Base-by-base conservation (phyloP, 371 early-diverging fungal genomes). In the Lichtheimia ornata region DNA sequence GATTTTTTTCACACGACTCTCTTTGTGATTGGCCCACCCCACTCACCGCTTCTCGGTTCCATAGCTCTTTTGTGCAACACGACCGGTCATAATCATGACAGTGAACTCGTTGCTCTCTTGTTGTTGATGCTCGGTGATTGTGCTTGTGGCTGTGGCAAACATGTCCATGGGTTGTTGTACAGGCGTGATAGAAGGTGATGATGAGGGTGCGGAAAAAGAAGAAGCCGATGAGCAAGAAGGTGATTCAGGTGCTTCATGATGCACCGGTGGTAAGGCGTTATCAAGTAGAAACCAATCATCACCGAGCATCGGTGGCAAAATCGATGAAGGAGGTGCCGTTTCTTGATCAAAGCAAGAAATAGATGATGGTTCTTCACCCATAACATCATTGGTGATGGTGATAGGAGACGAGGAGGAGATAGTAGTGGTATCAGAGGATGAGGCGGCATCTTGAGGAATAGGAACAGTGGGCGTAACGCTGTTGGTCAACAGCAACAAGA, bases 31-130 rank as follows among this genome's bases (percentile, higher is more conserved):
- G 35, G 35, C 35, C 9, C 35, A 35, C 35, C 35, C 35, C 35
- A 35, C 35, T 66, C 66, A 66, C 62, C 90, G 81, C 68, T 90
- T 90, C 62, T 90, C 91, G 25, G 88, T 86, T n/a, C 91, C 91
- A 53, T 90, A 90, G 25, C 88, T 87, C 62, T 90, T 90, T 74
- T 90, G 91, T 9, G 88, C 91, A 20, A 90, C 91, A 55, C 86
- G 86, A 28, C 89, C 84, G 28, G 90, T 89, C 60, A 88, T 65
- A n/a, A 89, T 83, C 77, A 86, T 75, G 5, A 87, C 79, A 13
- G 86, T 81, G 64, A 86, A 49, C 30, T 60, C 60, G 22, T 47
- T 47, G 22, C 47, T 22, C 35, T 35, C 35, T 35, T 35, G 35
- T 9, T 35, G 35, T 9, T 6, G 35, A 1, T 35, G 35, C 11